These are phyloP conservation scores for Verticillium albo-atrum DNA, from an alignment of 2,329 filamentous ascomycete species.

Conservation along the genomic window DNA sequence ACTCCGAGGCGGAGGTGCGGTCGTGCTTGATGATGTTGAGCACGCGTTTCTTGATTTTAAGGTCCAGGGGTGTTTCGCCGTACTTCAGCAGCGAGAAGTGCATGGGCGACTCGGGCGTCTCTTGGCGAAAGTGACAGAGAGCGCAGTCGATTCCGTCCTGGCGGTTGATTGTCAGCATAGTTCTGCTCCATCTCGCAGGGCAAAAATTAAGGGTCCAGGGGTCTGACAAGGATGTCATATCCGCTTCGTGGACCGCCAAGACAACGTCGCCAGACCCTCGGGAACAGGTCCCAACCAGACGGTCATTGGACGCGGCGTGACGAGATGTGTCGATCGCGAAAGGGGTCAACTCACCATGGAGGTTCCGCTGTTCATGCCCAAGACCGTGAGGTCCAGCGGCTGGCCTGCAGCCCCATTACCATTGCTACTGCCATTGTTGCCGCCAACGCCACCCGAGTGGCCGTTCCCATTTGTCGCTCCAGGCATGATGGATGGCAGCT, in stretches of 20 bases:
- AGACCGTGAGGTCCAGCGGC: constrained; percentile 43
- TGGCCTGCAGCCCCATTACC: constrained; percentile 9
- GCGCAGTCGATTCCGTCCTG: constrained; percentile 54
- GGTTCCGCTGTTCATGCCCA: constrained; percentile 50
- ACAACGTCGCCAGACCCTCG: neutral
- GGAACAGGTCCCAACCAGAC: neutral
- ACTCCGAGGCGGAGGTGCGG: constrained; percentile 44
- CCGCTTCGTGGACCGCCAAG: neutral
- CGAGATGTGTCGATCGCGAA: neutral
- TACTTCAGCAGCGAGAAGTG: constrained; percentile 54
- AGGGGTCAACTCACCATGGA: constrained; percentile 34
- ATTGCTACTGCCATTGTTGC: neutral
- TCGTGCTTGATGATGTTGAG: constrained; percentile 54
- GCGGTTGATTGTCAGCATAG: constrained; percentile 37
- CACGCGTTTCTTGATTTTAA: constrained; percentile 49
- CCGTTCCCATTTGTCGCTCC: neutral
- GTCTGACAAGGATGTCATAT: neutral
- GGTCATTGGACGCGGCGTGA: neutral
- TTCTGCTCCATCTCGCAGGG: neutral
- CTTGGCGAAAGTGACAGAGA: constrained; percentile 51
- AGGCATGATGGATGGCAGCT: neutral
- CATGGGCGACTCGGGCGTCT: constrained; percentile 45
- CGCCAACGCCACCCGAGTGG: neutral
- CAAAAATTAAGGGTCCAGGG: neutral
- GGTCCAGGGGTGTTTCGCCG: constrained; percentile 49